Evolutionary conservation across 2,329 filamentous ascomycete genomes (phyloP), one percentile per base, ranked within the genome.

Genomic region (Blumeria graminis): DNA sequence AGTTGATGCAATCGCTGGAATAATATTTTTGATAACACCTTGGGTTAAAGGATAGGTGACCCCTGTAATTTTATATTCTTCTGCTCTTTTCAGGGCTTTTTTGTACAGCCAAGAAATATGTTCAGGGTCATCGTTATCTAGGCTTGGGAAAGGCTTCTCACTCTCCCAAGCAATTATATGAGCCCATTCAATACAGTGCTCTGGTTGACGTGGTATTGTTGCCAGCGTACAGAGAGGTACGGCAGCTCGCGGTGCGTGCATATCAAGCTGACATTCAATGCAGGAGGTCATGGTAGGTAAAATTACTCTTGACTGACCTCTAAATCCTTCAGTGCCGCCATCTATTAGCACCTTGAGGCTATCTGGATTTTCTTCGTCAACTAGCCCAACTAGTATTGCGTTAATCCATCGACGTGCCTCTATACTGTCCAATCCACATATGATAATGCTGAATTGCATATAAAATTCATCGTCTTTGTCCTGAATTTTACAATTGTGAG

Each of bases 321-420:
- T 98, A 78, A 98, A 96, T 54, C 90, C 81, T 74, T 98, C 92
- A 13, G 92, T 98, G 60, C 92, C 92, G 56, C 92, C 93, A 68
- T 98, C 92, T 60, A 98, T 88, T 58, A 98, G 73, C 5, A 93
- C 92, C 70, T 95, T 98, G 62, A 95, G 72, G 55, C 79, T 86
- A 65, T 96, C 90, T 9, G 82, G 79, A 61, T 90, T 80, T 6
- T 87, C 81, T 58, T 77, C 75, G 65, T 95, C 89, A 5, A 94
- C 86, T 77, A 98, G 87, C 57, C 83, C 82, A 32, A 96, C 82
- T 3, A 98, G 74, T 16, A 84, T 95, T 55, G 89, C 83, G 68
- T 98, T 98, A 69, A 98, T 98, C 93, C 93, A 98, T 58, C 92
- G 78, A n/a, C 92, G 79, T 43, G 92, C 92, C 70, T 98, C 92